Base-by-base conservation (phyloP, 345 rosid genomes). In the Geranium rotundifolium region DNA sequence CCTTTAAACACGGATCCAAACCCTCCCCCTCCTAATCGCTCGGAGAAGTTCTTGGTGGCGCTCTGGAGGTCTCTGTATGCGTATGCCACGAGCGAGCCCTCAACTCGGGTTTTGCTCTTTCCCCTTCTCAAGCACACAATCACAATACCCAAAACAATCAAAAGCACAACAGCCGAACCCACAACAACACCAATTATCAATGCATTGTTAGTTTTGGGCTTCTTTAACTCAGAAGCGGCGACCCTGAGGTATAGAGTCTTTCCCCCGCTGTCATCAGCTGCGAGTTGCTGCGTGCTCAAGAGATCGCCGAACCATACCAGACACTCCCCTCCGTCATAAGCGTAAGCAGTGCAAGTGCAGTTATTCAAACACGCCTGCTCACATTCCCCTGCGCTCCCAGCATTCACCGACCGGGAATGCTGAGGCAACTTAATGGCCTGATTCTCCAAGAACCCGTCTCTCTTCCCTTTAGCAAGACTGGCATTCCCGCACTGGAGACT, bases 1-100 rank as follows among this genome's bases (percentile, higher is more conserved):
- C 97, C 95, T 72, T 83, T 91, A 65, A 91, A 88, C 55, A 88
- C 97, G 54, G 93, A 88, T 61, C 97, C 93, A 16, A 91, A 91
- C 39, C 96, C 90, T 71, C 93, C 96, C 67, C 87, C 96, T 12
- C 95, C 96, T 67, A 86, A 54, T 68, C 79, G 88, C 50, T 86
- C 82, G 0, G 90, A 84, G 81, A 91, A 91, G 67, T 84, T 91
- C 74, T 79, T 91, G 0, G 96, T 86, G 2, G 91, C 90, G 23
- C 10, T 71, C 46, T 83, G 89, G 63, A 91, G 61, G 63, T 91
- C 86, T 73, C 79, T 71, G 67, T 86, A 86, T 18, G 70, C 78
- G 71, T 79, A 91, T 16, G 95, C 87, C 69, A 79, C 39, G 65
- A 91, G 71, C 13, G 92, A 73, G 62, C 96, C 96, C 56, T 88